These are phyloP conservation scores for Hygrocybe coccinea DNA, from an alignment of 768 basidiomycete species.

Conservation along the genomic window DNA sequence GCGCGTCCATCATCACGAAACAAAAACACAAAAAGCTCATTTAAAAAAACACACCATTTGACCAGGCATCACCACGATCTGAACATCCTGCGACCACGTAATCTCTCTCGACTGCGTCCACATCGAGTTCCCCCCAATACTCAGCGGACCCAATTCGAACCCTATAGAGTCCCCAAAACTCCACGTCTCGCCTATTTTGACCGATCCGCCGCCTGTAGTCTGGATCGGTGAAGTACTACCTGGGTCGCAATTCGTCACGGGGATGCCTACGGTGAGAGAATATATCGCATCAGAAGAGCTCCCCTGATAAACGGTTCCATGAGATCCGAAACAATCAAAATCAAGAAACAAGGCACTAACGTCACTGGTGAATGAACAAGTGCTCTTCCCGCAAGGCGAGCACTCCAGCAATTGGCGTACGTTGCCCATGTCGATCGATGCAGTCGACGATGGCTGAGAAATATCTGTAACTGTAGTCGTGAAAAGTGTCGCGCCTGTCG, in stretches of 20 bases:
- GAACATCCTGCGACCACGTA: neutral
- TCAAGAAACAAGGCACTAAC: neutral
- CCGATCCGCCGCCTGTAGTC: neutral
- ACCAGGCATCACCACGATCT: neutral
- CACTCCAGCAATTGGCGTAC: neutral
- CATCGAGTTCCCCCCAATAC: neutral
- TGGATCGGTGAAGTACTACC: neutral
- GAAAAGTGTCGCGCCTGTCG: too few species aligned
- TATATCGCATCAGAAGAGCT: neutral
- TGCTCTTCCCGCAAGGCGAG: neutral
- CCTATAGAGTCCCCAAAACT: neutral
- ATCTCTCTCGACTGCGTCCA: neutral
- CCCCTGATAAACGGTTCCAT: too few species aligned
- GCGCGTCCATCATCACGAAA: too few species aligned
- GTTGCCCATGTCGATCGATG: too few species aligned
- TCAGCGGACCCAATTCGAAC: neutral
- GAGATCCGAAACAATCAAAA: too few species aligned
- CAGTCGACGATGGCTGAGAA: too few species aligned
- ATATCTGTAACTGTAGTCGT: too few species aligned
- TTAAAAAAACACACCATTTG: constrained; percentile 2
- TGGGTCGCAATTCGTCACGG: constrained; percentile 1
- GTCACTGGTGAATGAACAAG: neutral
- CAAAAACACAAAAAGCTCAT: too few species aligned
- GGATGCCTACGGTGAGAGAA: neutral
- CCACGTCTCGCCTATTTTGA: neutral